Conservation (phyloP, 2,329 filamentous ascomycete species). For the Colletotrichum sp. region DNA sequence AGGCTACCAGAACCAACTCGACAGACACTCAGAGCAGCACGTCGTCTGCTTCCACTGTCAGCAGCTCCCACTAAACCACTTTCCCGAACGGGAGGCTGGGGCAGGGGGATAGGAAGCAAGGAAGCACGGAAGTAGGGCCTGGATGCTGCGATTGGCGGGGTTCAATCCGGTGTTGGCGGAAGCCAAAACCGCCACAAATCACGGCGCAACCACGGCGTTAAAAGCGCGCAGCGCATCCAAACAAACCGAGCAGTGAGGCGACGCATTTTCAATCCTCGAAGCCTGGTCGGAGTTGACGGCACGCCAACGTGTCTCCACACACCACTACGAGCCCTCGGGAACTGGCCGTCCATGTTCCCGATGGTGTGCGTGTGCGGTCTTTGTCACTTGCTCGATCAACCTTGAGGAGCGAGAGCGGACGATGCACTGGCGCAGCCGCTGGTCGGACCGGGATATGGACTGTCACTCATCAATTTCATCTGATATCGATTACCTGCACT, state of each 20-base stretch:
- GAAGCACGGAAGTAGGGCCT: not conserved
- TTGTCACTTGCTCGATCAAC: not conserved
- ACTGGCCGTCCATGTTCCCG: not conserved
- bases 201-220: constrained; percentile 3
- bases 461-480: not conserved
- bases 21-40: constrained; percentile 37
- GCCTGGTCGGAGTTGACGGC: not conserved
- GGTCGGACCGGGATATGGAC: not conserved
- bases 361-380: not conserved
- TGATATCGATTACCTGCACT: not conserved
- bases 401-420: not conserved
- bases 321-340: not conserved
- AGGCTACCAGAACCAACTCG: constrained; percentile 40
- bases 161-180: not conserved
- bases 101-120: not conserved
- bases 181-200: not conserved
- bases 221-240: not conserved
- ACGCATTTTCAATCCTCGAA: not conserved
- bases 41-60: constrained; percentile 27
- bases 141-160: not conserved
- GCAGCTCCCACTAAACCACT: constrained; percentile 15
- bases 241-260: not conserved
- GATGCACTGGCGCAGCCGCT: not conserved
- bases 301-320: not conserved
- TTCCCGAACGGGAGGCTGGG: not conserved